phyloP scores from a whole-genome alignment of 768 basidiomycete species.

The Hygrocybe coccinea region DNA sequence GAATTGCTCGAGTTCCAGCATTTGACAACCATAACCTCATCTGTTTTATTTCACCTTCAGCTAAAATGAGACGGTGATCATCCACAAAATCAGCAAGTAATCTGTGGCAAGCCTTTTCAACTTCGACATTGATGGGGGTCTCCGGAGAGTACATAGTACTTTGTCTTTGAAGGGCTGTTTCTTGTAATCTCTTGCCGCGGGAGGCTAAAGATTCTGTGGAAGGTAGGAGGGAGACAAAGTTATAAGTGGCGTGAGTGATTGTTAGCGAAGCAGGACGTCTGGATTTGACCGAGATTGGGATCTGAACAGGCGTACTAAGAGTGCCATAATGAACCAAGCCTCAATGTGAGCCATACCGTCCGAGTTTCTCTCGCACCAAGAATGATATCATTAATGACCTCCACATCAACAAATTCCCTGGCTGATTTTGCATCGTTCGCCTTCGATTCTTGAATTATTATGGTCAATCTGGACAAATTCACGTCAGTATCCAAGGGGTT shows the following conservation, averaged over 20 bases:
- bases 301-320: slow-evolving; percentile 30
- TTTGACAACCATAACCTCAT: slow-evolving; percentile 62
- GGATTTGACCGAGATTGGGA: slow-evolving; percentile 60
- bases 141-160: slow-evolving; percentile 70
- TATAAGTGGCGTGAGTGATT: slow-evolving; percentile 55
- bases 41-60: slow-evolving; percentile 63
- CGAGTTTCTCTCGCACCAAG: slow-evolving; percentile 62
- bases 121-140: slow-evolving; percentile 50
- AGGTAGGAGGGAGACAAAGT: slow-evolving; percentile 72
- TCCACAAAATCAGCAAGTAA: slow-evolving; percentile 55
- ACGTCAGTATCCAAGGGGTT: slow-evolving; percentile 76
- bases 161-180: slow-evolving; percentile 66
- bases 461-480: slow-evolving; percentile 57
- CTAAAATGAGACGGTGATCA: slow-evolving; percentile 46
- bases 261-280: slow-evolving; percentile 47
- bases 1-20: slow-evolving; percentile 52
- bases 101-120: slow-evolving; percentile 62
- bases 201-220: slow-evolving; percentile 58
- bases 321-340: background rate
- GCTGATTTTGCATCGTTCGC: slow-evolving; percentile 28
- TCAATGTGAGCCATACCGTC: slow-evolving; percentile 37
- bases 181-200: slow-evolving; percentile 73
- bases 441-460: slow-evolving; percentile 43
- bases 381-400: slow-evolving; percentile 55
- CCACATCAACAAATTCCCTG: slow-evolving; percentile 47